Percentiles rank a stretch among this genome's conserved stretches.
Conservation (phyloP, 2,329 filamentous ascomycete species). For the Fusarium cicatricum region DNA sequence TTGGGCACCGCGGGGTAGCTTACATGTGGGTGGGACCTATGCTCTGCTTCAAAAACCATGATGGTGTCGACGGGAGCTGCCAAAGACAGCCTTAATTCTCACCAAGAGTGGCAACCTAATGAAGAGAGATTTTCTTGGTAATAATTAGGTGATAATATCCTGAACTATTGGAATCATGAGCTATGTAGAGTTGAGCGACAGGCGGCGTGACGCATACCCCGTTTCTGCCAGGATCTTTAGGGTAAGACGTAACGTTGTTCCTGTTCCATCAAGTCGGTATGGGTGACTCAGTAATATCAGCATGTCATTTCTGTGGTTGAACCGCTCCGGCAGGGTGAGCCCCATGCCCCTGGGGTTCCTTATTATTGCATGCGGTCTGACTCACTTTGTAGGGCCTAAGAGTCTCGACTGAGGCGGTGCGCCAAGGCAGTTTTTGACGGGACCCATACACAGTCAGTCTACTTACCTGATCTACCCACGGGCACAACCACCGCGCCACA, state of each 20-base stretch:
- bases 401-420: conserved; percentile 37
- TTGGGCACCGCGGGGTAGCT: conserved; percentile 30
- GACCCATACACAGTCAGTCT: neutral
- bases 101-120: no score
- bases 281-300: no score
- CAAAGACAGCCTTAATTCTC: neutral
- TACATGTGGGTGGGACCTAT: conserved; percentile 16
- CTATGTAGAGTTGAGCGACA: neutral
- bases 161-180: no score
- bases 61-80: neutral
- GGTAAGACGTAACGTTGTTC: conserved; percentile 17
- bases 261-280: neutral
- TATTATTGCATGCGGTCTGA: conserved; percentile 27
- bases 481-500: conserved; percentile 22
- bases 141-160: no score
- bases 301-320: no score
- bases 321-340: no score
- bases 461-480: conserved; percentile 2
- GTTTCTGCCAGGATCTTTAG: conserved; percentile 12
- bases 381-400: conserved; percentile 22
- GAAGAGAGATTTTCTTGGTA: no score
- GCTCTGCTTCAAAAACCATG: neutral
- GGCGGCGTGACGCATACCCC: conserved; percentile 17
- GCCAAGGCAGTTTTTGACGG: conserved; percentile 39
- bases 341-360: neutral